Percentiles rank a stretch among this genome's conserved stretches.
phyloP scores from a whole-genome alignment of 192 early-diverging fungal species.

The Gaertneriomyces sp. region DNA sequence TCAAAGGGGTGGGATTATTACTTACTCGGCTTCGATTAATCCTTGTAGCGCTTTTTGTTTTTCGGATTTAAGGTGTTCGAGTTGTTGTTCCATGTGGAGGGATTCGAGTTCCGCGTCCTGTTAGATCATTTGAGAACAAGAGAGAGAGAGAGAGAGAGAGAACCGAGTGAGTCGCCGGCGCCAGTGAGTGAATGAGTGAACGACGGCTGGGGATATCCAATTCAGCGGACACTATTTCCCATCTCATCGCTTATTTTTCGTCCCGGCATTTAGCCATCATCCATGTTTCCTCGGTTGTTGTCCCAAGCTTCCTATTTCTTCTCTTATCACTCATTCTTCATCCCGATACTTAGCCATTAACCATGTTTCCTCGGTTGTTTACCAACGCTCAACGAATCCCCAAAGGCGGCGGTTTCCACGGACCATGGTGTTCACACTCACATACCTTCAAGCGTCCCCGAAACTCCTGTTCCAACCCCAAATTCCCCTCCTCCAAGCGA shows the following conservation, averaged over 20 bases:
- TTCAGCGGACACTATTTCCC: too few relatives aligned
- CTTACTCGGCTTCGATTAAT: constrained; percentile 57
- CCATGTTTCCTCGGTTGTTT: background rate
- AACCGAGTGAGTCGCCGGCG: background rate
- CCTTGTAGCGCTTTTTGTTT: constrained; percentile 53
- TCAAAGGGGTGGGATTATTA: constrained; percentile 1
- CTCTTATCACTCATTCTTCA: background rate
- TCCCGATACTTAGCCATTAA: background rate
- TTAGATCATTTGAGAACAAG: too few relatives aligned
- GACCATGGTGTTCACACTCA: too few relatives aligned
- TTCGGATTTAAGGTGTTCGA: constrained; percentile 48
- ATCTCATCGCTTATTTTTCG: too few relatives aligned
- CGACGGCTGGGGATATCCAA: too few relatives aligned
- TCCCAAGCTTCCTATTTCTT: too few relatives aligned
- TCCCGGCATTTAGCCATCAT: too few relatives aligned
- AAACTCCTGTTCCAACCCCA: constrained; percentile 58
- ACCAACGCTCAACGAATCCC: background rate
- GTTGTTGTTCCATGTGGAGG: constrained; percentile 44
- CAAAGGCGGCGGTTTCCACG: background rate
- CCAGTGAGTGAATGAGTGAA: too few relatives aligned
- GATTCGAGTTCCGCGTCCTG: constrained; percentile 52
- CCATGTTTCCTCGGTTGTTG: too few relatives aligned
- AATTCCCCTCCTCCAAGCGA: constrained; percentile 55
- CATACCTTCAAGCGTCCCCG: constrained; percentile 48
- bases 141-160: too few relatives aligned